Evolutionary conservation across 2,329 filamentous ascomycete species (phyloP).

Genomic region (Penicillium sp.): DNA sequence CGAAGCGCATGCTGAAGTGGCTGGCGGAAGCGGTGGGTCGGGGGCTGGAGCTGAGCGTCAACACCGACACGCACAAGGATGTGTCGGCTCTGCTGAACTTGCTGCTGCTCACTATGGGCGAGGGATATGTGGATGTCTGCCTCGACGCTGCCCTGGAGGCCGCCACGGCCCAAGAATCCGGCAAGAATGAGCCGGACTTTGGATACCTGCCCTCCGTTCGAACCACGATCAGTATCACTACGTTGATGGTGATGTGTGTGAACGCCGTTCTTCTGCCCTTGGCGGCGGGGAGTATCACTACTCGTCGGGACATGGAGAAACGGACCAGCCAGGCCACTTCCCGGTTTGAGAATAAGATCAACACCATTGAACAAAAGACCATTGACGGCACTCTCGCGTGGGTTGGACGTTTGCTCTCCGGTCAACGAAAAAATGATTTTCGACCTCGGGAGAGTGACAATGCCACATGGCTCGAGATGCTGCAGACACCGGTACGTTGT

Average conservation of each 20-base stretch:
- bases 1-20: constrained; percentile 99
- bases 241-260: constrained; percentile 90
- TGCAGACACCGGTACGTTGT: constrained; percentile 67
- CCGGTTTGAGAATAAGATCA: constrained; percentile 81
- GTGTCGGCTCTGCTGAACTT: constrained; percentile 81
- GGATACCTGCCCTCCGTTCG: constrained; percentile 76
- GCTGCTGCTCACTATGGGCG: constrained; percentile 82
- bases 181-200: constrained; percentile 83
- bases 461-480: constrained; percentile 61
- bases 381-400: constrained; percentile 74
- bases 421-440: constrained; percentile 87
- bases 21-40: constrained; percentile 90
- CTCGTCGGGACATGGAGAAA: constrained; percentile 85
- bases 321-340: constrained; percentile 71
- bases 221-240: constrained; percentile 81
- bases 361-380: constrained; percentile 66
- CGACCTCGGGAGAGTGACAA: constrained; percentile 75
- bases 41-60: constrained; percentile 83
- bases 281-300: constrained; percentile 84
- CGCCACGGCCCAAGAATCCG: constrained; percentile 72
- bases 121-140: constrained; percentile 69
- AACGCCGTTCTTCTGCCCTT: constrained; percentile 86
- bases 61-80: constrained; percentile 89
- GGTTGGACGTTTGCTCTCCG: constrained; percentile 68
- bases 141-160: constrained; percentile 71